phyloP scores from a whole-genome alignment of 768 basidiomycete genomes.

The Trametes cinnabarina region DNA sequence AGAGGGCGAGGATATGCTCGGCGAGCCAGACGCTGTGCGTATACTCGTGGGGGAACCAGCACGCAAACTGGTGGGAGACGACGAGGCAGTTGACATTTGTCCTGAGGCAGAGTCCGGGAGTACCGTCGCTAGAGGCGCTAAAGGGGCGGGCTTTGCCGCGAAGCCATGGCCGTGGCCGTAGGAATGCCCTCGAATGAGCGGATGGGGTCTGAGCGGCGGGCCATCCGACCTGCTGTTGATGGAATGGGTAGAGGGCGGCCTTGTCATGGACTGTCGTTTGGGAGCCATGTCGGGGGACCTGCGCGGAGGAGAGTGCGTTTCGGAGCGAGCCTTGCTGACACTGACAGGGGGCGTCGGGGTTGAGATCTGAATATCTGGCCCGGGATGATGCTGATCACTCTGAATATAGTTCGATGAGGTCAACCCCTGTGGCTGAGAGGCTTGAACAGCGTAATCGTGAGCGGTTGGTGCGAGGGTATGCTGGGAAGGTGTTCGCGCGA shows the following conservation, averaged over 20 bases:
- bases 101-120: slow-evolving; percentile 49
- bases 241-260: slow-evolving; percentile 66
- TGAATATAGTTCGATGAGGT: slow-evolving; percentile 3
- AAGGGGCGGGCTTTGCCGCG: slow-evolving; percentile 44
- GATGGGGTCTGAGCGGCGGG: slow-evolving; percentile 59
- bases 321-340: slow-evolving; percentile 35
- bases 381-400: slow-evolving; percentile 15
- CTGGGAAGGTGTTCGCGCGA: slow-evolving; percentile 14
- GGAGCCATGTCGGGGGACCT: slow-evolving; percentile 34
- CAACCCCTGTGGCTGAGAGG: slow-evolving; percentile 1
- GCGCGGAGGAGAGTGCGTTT: slow-evolving; percentile 39
- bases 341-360: slow-evolving; percentile 26
- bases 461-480: slow-evolving; percentile 6
- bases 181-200: slow-evolving; percentile 73
- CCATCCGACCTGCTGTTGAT: slow-evolving; percentile 36
- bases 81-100: slow-evolving; percentile 40
- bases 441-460: slow-evolving; percentile 17
- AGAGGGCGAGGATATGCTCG: slow-evolving; percentile 26
- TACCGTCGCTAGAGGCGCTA: slow-evolving; percentile 58
- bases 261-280: slow-evolving; percentile 46
- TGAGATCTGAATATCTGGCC: slow-evolving; percentile 15
- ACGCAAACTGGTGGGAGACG: slow-evolving; percentile 29
- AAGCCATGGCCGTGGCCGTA: slow-evolving; percentile 45
- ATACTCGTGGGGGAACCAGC: slow-evolving; percentile 39
- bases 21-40: slow-evolving; percentile 33